Base-by-base conservation (phyloP, 805 yeast species). In the Hanseniaspora jakobsenii region DNA sequence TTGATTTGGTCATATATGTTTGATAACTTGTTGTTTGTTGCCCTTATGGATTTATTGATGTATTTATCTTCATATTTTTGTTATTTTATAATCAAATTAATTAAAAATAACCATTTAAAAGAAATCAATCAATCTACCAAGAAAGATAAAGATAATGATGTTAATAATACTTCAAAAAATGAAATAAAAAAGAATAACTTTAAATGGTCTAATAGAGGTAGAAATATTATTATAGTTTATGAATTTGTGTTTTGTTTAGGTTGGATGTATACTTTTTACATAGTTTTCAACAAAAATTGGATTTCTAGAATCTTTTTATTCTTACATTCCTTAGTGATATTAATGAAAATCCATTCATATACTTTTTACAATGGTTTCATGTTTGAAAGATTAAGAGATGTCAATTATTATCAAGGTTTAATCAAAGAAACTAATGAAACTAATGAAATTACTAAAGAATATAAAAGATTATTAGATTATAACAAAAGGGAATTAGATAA, bases 261-360 rank as follows among this genome's bases (percentile, higher is more conserved):
- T 45, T 81, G 75, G 65, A 56, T 78, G 34, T 61, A 66, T 50
- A 66, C 75, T 54, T 75, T 91, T 3, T 74, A 78, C 35, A 64
- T 69, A 32, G 51, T 58, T 13, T 47, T 61, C 34, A 50, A 54
- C 16, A 81, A 72, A 54, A 85, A 93, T 10, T 91, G 98, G 98
- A 81, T 87, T 39, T 94, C 85, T 2, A 77, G 78, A 55, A 87
- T 87, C 34, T 91, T 84, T 55, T 63, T 91, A 50, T 72, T 84
- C 48, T 65, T 91, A 41, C 98, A 91, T 58, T 75, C 86, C 9
- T 66, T 85, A 38, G 97, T 91, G 2, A 66, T 86, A 51, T 58
- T 93, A 53, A 91, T 91, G 99, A 91, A 91, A 59, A 80, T 81
- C 76, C 97, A 91, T 60, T 86, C 97, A 2, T 91, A 78, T 58